These are phyloP conservation scores for Rubus parviflorus DNA, from an alignment of 306 rosid species.

Conservation along the genomic window DNA sequence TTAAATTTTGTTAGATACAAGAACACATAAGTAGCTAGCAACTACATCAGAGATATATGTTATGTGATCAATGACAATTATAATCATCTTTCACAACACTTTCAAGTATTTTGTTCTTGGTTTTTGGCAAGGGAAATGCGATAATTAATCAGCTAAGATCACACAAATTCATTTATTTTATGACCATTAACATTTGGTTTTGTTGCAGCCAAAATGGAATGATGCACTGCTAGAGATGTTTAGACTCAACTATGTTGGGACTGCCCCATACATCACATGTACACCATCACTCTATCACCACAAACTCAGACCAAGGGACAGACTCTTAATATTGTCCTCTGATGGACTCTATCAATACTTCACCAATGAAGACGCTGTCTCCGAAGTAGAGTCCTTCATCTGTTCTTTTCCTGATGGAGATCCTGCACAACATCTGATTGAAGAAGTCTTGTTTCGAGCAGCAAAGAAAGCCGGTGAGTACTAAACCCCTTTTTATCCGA, in stretches of 20 bases:
- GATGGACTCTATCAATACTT: slow-evolving; percentile 88
- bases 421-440: slow-evolving; percentile 81
- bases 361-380: slow-evolving; percentile 73
- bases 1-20: no score
- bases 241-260: slow-evolving; percentile 70
- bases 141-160: no score
- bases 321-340: slow-evolving; percentile 72
- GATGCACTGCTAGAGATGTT: slow-evolving; percentile 71
- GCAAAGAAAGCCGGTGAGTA: slow-evolving; percentile 70
- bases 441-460: slow-evolving; percentile 63
- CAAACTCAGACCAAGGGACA: slow-evolving; percentile 56
- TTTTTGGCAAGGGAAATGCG: no score
- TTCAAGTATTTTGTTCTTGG: no score
- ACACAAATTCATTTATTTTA: no score
- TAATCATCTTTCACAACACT: no score
- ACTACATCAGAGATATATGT: no score
- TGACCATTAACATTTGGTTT: not conserved
- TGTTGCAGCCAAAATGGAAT: slow-evolving; percentile 78
- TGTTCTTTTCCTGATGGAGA: slow-evolving; percentile 72
- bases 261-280: slow-evolving; percentile 65
- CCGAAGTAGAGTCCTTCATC: slow-evolving; percentile 65
- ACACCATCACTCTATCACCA: slow-evolving; percentile 65
- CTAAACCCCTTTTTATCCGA: not conserved
- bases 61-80: no score
- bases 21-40: no score